Evolutionary conservation across 2,329 filamentous ascomycete genomes (phyloP).

Genomic region (Whalleya microplaca): DNA sequence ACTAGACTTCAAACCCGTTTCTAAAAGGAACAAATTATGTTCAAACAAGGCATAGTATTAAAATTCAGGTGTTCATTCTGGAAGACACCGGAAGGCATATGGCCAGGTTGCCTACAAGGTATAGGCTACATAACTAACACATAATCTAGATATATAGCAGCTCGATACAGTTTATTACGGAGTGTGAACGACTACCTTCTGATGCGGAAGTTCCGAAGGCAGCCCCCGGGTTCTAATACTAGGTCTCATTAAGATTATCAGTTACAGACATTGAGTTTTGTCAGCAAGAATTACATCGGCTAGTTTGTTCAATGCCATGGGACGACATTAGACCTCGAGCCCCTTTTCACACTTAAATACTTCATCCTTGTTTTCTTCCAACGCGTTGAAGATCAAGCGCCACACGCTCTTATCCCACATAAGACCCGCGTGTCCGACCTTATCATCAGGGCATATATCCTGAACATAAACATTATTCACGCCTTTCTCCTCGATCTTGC

Average conservation of each 20-base stretch:
- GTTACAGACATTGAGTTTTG: neutral
- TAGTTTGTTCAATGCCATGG: neutral
- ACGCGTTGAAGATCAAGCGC: conserved; percentile 33
- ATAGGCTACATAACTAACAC: no score
- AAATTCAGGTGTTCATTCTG: no score
- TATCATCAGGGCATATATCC: conserved; percentile 32
- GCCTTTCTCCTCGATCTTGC: conserved; percentile 28
- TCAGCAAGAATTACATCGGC: neutral
- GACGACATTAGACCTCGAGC: conserved; percentile 10
- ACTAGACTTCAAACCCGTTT: no score
- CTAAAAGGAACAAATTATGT: no score
- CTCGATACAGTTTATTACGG: no score
- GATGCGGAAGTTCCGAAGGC: no score
- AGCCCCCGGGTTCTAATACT: conserved; percentile 63
- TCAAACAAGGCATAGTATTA: no score
- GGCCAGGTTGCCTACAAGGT: no score
- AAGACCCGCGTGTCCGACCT: conserved; percentile 31
- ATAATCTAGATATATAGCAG: conserved; percentile 35
- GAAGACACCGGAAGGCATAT: no score
- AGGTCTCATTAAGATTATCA: no score
- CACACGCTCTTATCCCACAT: conserved; percentile 34
- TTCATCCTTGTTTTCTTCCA: conserved; percentile 33
- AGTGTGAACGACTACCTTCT: no score
- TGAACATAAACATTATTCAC: conserved; percentile 32
- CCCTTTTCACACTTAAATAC: conserved; percentile 31